Evolutionary conservation across 1,139 yeast species (phyloP).

Genomic region (Protomyces gravidus): DNA sequence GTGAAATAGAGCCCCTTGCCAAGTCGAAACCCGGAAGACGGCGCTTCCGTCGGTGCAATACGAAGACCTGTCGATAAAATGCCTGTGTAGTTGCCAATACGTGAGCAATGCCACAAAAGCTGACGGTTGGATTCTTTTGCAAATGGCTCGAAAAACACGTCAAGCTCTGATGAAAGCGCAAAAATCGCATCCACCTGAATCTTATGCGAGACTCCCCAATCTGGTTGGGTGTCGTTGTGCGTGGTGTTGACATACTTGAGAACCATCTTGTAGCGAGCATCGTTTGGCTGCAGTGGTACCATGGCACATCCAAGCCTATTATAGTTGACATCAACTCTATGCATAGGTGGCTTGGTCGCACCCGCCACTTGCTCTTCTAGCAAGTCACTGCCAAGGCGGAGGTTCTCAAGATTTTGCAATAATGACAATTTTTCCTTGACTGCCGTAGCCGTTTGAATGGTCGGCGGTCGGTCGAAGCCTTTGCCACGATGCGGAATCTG

Average conservation of each 20-base stretch:
- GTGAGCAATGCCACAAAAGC: constrained; percentile 19
- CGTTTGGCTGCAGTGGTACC: background rate
- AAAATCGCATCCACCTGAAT: constrained; percentile 13
- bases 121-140: constrained; percentile 2
- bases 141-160: background rate
- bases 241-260: constrained; percentile 4
- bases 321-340: constrained; percentile 7
- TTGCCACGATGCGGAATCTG: constrained; percentile 8
- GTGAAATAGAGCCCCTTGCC: constrained; percentile 24
- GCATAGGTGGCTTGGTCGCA: background rate
- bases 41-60: constrained; percentile 20
- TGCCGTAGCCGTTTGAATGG: background rate
- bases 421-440: constrained; percentile 7
- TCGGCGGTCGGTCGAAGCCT: background rate
- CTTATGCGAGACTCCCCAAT: background rate
- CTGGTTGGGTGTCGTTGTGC: constrained; percentile 1
- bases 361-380: background rate
- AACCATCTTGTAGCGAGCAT: constrained; percentile 1
- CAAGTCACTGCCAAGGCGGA: constrained; percentile 3
- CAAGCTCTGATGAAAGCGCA: background rate
- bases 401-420: constrained; percentile 14
- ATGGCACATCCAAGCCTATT: constrained; percentile 2
- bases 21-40: constrained; percentile 12
- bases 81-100: constrained; percentile 15
- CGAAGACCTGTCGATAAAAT: constrained; percentile 14